These are phyloP conservation scores for Apiospora rasikravindrae DNA, from an alignment of 2,329 filamentous ascomycete genomes.

Conservation along the genomic window DNA sequence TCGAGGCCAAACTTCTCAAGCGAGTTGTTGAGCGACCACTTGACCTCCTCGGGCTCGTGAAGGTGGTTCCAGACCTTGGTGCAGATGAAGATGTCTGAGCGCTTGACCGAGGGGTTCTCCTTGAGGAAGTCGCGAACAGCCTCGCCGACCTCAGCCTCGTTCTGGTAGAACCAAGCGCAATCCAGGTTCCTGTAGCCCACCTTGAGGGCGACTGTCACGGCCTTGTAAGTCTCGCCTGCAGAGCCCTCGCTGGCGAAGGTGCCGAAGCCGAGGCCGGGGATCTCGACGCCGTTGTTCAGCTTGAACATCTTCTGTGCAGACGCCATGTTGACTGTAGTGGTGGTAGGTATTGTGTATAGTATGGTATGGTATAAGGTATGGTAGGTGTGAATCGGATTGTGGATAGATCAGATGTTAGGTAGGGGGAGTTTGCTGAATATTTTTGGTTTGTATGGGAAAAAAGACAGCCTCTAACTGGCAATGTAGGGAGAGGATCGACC, in stretches of 20 bases:
- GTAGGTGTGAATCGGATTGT: no score
- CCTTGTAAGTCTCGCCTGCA: constrained; percentile 64
- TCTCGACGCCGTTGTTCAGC: constrained; percentile 59
- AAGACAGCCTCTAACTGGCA: not conserved
- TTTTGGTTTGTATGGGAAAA: no score
- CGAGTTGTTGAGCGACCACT: constrained; percentile 57
- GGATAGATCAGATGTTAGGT: no score
- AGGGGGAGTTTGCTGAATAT: no score
- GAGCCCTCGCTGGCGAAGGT: constrained; percentile 71
- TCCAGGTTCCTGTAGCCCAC: constrained; percentile 71
- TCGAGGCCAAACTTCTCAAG: constrained; percentile 58
- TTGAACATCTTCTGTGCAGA: constrained; percentile 42
- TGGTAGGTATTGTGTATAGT: not conserved
- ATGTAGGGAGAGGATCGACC: constrained; percentile 1
- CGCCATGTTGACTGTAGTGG: not conserved
- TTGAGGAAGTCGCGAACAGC: constrained; percentile 55
- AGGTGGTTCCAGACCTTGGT: constrained; percentile 74
- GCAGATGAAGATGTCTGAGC: constrained; percentile 62
- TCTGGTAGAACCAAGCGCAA: constrained; percentile 73
- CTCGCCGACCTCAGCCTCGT: constrained; percentile 66
- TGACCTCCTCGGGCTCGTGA: constrained; percentile 65
- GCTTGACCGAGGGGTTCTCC: constrained; percentile 50
- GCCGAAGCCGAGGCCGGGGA: constrained; percentile 68
- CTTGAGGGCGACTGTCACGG: constrained; percentile 67
- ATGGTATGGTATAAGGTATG: not conserved